phyloP scores from a whole-genome alignment of 208 protist species.

The Leishmania arabica region DNA sequence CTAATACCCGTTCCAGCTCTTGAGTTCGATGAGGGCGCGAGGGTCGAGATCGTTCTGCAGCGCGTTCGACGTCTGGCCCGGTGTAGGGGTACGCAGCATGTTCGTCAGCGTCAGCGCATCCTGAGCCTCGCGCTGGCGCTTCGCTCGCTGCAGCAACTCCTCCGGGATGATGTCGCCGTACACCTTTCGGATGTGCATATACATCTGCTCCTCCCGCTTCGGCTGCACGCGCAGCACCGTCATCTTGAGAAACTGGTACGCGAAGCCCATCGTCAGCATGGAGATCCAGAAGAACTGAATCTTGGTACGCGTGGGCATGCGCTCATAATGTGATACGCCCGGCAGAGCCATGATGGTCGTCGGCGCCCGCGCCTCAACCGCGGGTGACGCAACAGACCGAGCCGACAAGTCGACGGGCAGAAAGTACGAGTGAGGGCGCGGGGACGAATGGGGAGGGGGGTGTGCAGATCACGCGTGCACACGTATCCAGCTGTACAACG shows the following conservation, averaged over 20 bases:
- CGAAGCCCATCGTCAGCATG: conserved; percentile 78
- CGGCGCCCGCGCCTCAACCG: not conserved
- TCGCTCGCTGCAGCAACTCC: conserved; percentile 60
- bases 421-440: not conserved
- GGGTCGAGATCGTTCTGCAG: conserved; percentile 85
- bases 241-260: conserved; percentile 79
- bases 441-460: not conserved
- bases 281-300: conserved; percentile 80
- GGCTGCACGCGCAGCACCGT: conserved; percentile 77
- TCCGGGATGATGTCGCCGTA: conserved; percentile 82
- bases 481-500: not conserved
- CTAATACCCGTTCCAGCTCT: conserved; percentile 80
- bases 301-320: conserved; percentile 78
- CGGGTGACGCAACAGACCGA: not conserved
- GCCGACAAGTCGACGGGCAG: not conserved
- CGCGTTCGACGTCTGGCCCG: conserved; percentile 73
- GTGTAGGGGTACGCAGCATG: conserved; percentile 78
- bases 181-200: conserved; percentile 63
- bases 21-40: conserved; percentile 53
- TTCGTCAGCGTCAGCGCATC: conserved; percentile 76
- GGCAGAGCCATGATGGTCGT: conserved; percentile 49
- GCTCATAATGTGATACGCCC: conserved; percentile 77
- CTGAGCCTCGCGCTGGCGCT: conserved; percentile 76
- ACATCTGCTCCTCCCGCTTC: conserved; percentile 89
- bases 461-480: not conserved